Percentiles rank a stretch among this genome's conserved stretches.
These are phyloP conservation scores for Myriangium duriaei DNA, from an alignment of 2,329 filamentous ascomycete species.

Conservation along the genomic window DNA sequence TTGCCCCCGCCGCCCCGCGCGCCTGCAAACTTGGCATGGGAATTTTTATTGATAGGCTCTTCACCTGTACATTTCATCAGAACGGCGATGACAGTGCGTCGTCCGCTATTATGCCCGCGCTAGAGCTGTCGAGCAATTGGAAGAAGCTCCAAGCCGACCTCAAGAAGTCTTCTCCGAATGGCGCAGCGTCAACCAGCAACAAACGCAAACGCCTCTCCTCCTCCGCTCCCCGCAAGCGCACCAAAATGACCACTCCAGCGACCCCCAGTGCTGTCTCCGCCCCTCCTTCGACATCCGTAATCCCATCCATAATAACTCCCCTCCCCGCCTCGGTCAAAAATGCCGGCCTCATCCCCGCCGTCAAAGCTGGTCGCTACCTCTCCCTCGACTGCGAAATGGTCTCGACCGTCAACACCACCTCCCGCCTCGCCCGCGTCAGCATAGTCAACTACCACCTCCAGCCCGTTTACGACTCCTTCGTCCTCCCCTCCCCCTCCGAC, in stretches of 20 bases:
- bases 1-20: no score
- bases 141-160: slow-evolving; percentile 58
- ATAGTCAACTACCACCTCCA: slow-evolving; percentile 88
- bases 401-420: slow-evolving; percentile 54
- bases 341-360: slow-evolving; percentile 33
- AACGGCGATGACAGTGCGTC: background rate
- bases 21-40: no score
- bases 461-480: slow-evolving; percentile 89
- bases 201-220: slow-evolving; percentile 22
- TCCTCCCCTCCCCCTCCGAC: slow-evolving; percentile 46
- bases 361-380: slow-evolving; percentile 77
- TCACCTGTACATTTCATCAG: no score
- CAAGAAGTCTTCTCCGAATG: slow-evolving; percentile 17
- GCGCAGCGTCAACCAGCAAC: slow-evolving; percentile 15
- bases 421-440: slow-evolving; percentile 71
- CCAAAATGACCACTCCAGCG: slow-evolving; percentile 41
- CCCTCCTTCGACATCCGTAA: slow-evolving; percentile 47
- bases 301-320: slow-evolving; percentile 32
- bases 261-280: slow-evolving; percentile 48
- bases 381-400: slow-evolving; percentile 98
- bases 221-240: slow-evolving; percentile 14
- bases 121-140: slow-evolving; percentile 51
- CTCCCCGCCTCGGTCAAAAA: slow-evolving; percentile 32
- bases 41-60: no score
- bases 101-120: slow-evolving; percentile 22